Evolutionary conservation across 129 eudicot species (phyloP).

Genomic region (Lonicera japonica): DNA sequence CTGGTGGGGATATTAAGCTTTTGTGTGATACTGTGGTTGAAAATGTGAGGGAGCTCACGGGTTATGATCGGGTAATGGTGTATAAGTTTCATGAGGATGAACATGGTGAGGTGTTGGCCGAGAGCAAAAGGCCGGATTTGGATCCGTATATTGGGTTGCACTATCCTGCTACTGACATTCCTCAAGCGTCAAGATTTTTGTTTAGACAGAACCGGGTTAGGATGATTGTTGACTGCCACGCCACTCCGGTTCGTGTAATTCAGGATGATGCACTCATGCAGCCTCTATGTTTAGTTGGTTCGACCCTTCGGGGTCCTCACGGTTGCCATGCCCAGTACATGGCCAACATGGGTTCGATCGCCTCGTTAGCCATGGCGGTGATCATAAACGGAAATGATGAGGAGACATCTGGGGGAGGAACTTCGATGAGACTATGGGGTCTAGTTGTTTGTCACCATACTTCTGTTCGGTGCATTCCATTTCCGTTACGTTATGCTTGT

Average conservation of each 20-base stretch:
- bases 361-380: slow-evolving; percentile 92
- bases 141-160: slow-evolving; percentile 94
- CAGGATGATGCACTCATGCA: slow-evolving; percentile 75
- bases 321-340: slow-evolving; percentile 96
- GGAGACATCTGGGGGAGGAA: slow-evolving; percentile 40
- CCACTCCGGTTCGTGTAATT: slow-evolving; percentile 54
- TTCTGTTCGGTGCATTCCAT: slow-evolving; percentile 68
- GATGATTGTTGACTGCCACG: slow-evolving; percentile 83
- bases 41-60: slow-evolving; percentile 77
- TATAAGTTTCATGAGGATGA: slow-evolving; percentile 97
- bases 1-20: slow-evolving; percentile 81
- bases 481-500: slow-evolving; percentile 91
- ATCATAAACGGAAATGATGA: slow-evolving; percentile 74
- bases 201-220: slow-evolving; percentile 78
- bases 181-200: slow-evolving; percentile 90
- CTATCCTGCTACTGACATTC: slow-evolving; percentile 96
- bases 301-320: slow-evolving; percentile 95
- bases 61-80: slow-evolving; percentile 93
- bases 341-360: slow-evolving; percentile 98
- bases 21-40: slow-evolving; percentile 84
- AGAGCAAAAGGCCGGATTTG: slow-evolving; percentile 66
- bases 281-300: slow-evolving; percentile 82
- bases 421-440: slow-evolving; percentile 81
- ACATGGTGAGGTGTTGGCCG: slow-evolving; percentile 98
- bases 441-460: slow-evolving; percentile 97